Evolutionary conservation across 176 grass and related monocot species (phyloP).

Genomic region (Urochloa ruziziensis): DNA sequence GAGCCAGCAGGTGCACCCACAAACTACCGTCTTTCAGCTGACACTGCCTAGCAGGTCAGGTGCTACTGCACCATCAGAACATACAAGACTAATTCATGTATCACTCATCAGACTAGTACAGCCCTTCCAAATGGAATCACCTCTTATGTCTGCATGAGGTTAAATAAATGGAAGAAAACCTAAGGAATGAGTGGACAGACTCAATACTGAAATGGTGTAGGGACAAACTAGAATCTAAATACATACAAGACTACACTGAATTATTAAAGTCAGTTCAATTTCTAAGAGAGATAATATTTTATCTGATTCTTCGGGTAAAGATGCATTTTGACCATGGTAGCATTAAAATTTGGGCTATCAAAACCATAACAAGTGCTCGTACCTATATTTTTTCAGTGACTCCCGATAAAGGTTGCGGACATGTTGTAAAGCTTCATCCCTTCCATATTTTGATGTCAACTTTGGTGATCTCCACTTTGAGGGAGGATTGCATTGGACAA

Average conservation of each 20-base stretch:
- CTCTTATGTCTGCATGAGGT: not conserved
- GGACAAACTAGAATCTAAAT: slow-evolving; percentile 1
- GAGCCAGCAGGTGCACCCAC: not conserved
- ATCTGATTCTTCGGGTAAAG: slow-evolving; percentile 29
- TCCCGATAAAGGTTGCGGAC: slow-evolving; percentile 73
- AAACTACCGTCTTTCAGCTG: not conserved
- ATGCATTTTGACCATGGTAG: not conserved
- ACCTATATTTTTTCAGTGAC: slow-evolving; percentile 73
- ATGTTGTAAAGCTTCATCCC: slow-evolving; percentile 81
- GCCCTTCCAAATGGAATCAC: not conserved
- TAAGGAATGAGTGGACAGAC: not conserved
- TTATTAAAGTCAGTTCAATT: not conserved
- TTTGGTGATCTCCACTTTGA: slow-evolving; percentile 79
- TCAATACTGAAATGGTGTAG: not conserved
- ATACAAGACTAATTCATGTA: not conserved
- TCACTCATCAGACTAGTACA: not conserved
- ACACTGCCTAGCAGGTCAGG: not conserved
- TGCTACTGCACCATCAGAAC: not conserved
- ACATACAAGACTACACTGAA: not conserved
- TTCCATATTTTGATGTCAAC: slow-evolving; percentile 63
- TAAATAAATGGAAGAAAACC: not conserved
- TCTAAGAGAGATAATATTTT: slow-evolving; percentile 1
- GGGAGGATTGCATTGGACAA: slow-evolving; percentile 81
- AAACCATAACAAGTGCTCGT: slow-evolving; percentile 13
- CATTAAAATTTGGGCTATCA: not conserved